A percentile compares a stretch with the other conserved stretches of the same genome.
Evolutionary conservation across 208 protist genomes (phyloP).

Genomic region (Wallacemonas sp.): DNA sequence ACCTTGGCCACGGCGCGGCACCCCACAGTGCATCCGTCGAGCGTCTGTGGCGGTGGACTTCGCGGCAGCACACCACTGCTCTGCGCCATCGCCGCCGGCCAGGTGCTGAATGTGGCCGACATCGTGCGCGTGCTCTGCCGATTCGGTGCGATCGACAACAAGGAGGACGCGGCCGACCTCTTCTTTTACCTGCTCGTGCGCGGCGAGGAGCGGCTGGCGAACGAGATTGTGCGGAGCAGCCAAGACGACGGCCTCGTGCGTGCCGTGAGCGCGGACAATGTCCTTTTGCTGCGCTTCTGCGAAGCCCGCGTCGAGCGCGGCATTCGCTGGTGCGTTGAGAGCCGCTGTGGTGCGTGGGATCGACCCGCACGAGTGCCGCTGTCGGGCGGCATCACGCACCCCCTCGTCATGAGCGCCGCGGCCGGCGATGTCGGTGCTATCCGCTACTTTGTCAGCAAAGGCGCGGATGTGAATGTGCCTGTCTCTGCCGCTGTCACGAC

Average conservation of each 20-base stretch:
- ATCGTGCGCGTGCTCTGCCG: slow-evolving; percentile 47
- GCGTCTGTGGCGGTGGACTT: slow-evolving; percentile 34
- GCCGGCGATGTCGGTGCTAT: slow-evolving; percentile 48
- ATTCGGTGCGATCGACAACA: slow-evolving; percentile 34
- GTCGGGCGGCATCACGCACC: slow-evolving; percentile 29
- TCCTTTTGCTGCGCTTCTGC: slow-evolving; percentile 57
- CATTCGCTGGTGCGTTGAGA: slow-evolving; percentile 66
- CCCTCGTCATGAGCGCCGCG: slow-evolving; percentile 50
- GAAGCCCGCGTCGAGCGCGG: slow-evolving; percentile 20
- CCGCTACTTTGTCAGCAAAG: slow-evolving; percentile 36
- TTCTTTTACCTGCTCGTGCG: slow-evolving; percentile 48
- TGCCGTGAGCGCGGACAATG: slow-evolving; percentile 36
- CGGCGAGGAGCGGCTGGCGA: slow-evolving; percentile 36
- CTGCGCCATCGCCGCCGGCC: slow-evolving; percentile 30
- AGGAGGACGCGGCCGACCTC: slow-evolving; percentile 41
- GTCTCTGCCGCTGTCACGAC: neutral
- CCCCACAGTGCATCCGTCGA: no score
- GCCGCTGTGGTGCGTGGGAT: slow-evolving; percentile 37
- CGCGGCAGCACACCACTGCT: slow-evolving; percentile 52
- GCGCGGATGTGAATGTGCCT: slow-evolving; percentile 42
- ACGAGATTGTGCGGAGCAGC: slow-evolving; percentile 25
- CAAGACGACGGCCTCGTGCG: slow-evolving; percentile 20
- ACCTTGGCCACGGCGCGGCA: no score
- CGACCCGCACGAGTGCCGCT: neutral
- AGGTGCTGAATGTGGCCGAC: slow-evolving; percentile 14